Percentiles rank a stretch among this genome's conserved stretches.
Conservation (phyloP, 352 stramenopile genomes). For the Pythium dissimile region DNA sequence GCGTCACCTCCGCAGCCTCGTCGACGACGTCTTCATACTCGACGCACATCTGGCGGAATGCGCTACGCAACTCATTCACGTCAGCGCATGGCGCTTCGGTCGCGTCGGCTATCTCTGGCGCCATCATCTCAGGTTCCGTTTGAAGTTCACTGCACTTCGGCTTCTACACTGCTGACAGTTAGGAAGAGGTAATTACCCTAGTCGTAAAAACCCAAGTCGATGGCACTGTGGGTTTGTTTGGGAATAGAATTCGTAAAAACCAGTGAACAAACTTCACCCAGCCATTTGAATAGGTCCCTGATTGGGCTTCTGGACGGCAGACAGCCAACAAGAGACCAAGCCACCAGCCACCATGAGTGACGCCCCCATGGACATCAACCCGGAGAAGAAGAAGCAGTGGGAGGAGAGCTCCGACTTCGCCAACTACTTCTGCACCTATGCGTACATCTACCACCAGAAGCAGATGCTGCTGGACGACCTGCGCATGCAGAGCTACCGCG, state of each 20-base stretch:
- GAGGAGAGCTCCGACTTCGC: slow-evolving; percentile 85
- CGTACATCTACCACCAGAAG: slow-evolving; percentile 92
- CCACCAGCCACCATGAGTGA: slow-evolving; percentile 16
- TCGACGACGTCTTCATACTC: slow-evolving; percentile 75
- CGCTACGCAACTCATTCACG: slow-evolving; percentile 30
- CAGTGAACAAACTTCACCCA: slow-evolving; percentile 5
- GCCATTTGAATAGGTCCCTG: slow-evolving; percentile 4
- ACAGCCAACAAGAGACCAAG: slow-evolving; percentile 5
- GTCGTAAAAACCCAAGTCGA: too few species aligned
- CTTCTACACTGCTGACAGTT: slow-evolving; percentile 16
- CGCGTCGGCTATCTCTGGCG: not conserved
- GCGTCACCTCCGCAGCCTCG: slow-evolving; percentile 47
- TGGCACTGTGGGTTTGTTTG: not conserved
- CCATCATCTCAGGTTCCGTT: slow-evolving; percentile 16
- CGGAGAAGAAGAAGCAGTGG: slow-evolving; percentile 81
- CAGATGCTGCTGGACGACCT: slow-evolving; percentile 99
- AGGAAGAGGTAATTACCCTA: too few species aligned
- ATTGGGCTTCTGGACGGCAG: too few species aligned
- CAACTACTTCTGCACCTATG: slow-evolving; percentile 91
- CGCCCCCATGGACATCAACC: slow-evolving; percentile 48
- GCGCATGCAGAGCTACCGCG: slow-evolving; percentile 98
- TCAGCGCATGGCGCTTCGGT: slow-evolving; percentile 1
- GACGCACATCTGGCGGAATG: slow-evolving; percentile 52
- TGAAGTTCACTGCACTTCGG: not conserved
- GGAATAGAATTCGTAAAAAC: slow-evolving; percentile 4